Percentiles rank a stretch among this genome's conserved stretches.
phyloP scores from a whole-genome alignment of 768 basidiomycete genomes.

The Suillus lakei region DNA sequence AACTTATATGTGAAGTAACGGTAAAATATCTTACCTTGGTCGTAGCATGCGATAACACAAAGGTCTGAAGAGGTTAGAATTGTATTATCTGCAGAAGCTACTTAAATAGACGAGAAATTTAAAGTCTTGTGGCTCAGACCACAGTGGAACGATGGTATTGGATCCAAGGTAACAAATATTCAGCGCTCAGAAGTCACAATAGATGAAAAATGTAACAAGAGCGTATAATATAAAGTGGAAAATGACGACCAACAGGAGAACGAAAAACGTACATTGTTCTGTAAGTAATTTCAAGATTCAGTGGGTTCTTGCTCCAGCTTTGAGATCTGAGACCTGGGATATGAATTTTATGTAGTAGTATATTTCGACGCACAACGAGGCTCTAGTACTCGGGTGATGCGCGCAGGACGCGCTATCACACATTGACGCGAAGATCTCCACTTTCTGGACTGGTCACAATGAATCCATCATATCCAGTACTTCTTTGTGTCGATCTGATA shows the following conservation, averaged over 20 bases:
- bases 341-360: background rate
- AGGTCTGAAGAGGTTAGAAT: background rate
- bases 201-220: background rate
- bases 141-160: background rate
- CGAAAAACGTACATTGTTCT: background rate
- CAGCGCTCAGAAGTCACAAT: background rate
- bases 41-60: background rate
- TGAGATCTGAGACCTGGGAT: too few species aligned
- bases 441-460: too few species aligned
- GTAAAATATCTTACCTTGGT: background rate
- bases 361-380: background rate
- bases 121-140: background rate
- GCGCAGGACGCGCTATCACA: background rate
- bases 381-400: background rate
- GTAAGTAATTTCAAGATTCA: background rate
- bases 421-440: too few species aligned
- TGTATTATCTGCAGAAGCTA: background rate
- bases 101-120: background rate
- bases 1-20: background rate
- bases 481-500: too few species aligned
- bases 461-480: too few species aligned
- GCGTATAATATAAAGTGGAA: background rate
- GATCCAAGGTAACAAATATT: background rate
- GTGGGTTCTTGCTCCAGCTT: background rate
- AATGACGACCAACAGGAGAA: background rate